These are phyloP conservation scores for Diplodia scrobiculata DNA, from an alignment of 2,329 filamentous ascomycete genomes.

Conservation along the genomic window DNA sequence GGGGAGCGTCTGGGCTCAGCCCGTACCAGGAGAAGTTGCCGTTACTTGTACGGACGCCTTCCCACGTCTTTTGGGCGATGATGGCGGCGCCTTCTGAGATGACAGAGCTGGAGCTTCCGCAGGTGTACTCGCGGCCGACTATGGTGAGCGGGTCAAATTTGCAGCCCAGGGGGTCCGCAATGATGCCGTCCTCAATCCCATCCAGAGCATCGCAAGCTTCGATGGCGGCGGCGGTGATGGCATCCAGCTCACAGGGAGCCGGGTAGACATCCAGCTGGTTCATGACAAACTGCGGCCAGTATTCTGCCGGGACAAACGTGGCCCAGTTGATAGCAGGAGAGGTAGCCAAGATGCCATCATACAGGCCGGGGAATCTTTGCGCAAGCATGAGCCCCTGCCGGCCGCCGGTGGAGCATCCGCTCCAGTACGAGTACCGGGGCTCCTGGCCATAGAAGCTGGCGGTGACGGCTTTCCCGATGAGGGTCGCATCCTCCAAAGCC, in stretches of 20 bases:
- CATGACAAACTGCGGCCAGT: constrained; percentile 41
- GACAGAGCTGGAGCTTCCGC: constrained; percentile 32
- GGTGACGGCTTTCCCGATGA: constrained; percentile 30
- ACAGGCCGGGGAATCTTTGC: constrained; percentile 44
- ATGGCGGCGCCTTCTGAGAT: constrained; percentile 39
- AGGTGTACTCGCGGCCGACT: constrained; percentile 37
- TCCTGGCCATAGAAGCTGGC: constrained; percentile 30
- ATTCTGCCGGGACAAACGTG: constrained; percentile 34
- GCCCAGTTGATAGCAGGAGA: constrained; percentile 47
- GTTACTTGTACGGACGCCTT: constrained; percentile 34
- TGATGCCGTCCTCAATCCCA: constrained; percentile 30
- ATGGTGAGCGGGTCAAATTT: constrained; percentile 29
- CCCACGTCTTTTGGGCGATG: constrained; percentile 41
- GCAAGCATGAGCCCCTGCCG: constrained; percentile 45
- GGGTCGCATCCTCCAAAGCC: constrained; percentile 31
- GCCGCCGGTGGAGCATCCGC: constrained; percentile 46
- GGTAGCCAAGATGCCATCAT: constrained; percentile 47
- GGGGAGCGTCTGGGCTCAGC: constrained; percentile 35
- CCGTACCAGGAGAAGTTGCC: constrained; percentile 42
- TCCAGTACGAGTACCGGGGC: constrained; percentile 44
- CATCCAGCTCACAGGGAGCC: constrained; percentile 30
- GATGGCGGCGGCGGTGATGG: constrained; percentile 30
- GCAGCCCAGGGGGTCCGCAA: neutral
- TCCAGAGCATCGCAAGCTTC: constrained; percentile 28
- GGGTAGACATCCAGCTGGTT: constrained; percentile 35